Base-by-base conservation (phyloP, 345 rosid genomes). In the Populus euphratica region DNA sequence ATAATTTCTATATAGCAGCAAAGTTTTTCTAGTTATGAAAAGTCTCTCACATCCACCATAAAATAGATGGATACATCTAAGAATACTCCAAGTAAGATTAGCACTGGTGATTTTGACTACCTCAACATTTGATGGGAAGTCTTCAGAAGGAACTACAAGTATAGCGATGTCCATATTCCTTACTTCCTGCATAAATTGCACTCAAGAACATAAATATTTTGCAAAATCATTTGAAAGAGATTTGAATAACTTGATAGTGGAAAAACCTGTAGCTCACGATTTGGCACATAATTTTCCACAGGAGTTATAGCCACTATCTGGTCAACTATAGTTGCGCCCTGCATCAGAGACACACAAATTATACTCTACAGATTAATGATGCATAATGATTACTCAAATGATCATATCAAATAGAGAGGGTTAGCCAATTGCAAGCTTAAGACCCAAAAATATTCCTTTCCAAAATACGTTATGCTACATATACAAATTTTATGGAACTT, bases 271-370 rank as follows among this genome's bases (percentile, higher is more conserved):
- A 82, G 76, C 74, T 86, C 87, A 66, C 21, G 77, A 47, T 85
- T 82, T 29, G 89, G 92, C 56, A 81, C 86, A 83, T 93, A 93
- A 84, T 91, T 80, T 80, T 93, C 91, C 2, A 88, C 97, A 21
- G 79, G 83, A 73, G 78, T 86, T 82, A 96, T 91, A 20, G 75
- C 88, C 77, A 96, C 98, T 16, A 92, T 87, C 79, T 82, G 88
- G 87, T 96, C 99, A 14, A 96, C 90, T 41, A 96, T 87, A 52
- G 99, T 96, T 59, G 99, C 98, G 69, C 98, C 97, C 99, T 96
- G 86, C 75, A 86, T 65, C 50, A 47, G 7, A 69, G 13, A 13
- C 21, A 20, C 20, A 80, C 31, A 33, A 4, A 75, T 80, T 52
- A 76, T 49, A 25, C n/a, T 35, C 66, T 41, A 59, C 18, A 66